phyloP scores from a whole-genome alignment of 495 filamentous ascomycete genomes.

The Penicillium soppii region DNA sequence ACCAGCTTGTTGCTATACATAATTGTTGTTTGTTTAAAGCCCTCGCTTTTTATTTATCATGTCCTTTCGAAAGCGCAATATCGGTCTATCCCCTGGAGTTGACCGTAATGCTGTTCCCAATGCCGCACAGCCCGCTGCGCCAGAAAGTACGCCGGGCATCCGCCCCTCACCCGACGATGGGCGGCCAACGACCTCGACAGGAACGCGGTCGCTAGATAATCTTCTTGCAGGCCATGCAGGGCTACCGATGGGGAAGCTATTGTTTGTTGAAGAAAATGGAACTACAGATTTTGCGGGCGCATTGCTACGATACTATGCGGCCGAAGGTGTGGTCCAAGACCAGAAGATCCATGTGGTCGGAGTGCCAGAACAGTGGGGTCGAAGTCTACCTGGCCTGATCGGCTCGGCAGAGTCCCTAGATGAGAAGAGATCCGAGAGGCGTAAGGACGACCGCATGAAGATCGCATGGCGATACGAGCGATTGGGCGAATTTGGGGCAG shows the following conservation, averaged over 20 bases:
- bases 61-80: slow-evolving; percentile 89
- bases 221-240: slow-evolving; percentile 89
- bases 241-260: slow-evolving; percentile 72
- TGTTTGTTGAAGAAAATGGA: slow-evolving; percentile 88
- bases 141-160: slow-evolving; percentile 59
- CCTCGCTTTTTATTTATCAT: slow-evolving; percentile 50
- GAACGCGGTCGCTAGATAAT: slow-evolving; percentile 77
- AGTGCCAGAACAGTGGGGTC: slow-evolving; percentile 72
- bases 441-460: slow-evolving; percentile 79
- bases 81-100: slow-evolving; percentile 57
- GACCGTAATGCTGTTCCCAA: slow-evolving; percentile 31
- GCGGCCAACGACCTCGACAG: slow-evolving; percentile 86
- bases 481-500: slow-evolving; percentile 63
- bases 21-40: not conserved
- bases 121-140: slow-evolving; percentile 33
- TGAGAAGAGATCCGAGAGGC: slow-evolving; percentile 38
- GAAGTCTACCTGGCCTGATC: slow-evolving; percentile 76
- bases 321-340: slow-evolving; percentile 89
- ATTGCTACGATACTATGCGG: slow-evolving; percentile 85
- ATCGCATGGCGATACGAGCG: slow-evolving; percentile 98
- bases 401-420: slow-evolving; percentile 47
- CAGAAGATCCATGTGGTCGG: slow-evolving; percentile 86
- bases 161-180: slow-evolving; percentile 90
- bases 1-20: not conserved
- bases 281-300: slow-evolving; percentile 91